Evolutionary conservation across 2,329 filamentous ascomycete species (phyloP), one percentile per base, ranked within the genome.

Genomic region (Allantophomopsis cytisporea): DNA sequence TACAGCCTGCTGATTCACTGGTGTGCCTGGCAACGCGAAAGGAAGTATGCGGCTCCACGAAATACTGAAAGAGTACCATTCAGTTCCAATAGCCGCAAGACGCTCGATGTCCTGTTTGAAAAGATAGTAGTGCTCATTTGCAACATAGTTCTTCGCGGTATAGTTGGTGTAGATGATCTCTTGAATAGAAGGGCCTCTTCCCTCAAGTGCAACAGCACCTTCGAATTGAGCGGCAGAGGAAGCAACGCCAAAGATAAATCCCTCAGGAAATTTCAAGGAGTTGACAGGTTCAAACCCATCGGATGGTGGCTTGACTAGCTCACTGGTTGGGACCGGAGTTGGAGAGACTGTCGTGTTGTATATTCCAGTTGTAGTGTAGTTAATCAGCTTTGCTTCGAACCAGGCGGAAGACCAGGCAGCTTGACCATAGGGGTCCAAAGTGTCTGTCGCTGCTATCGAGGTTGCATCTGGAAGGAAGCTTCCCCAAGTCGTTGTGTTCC

Each of bases 221-320:
- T 64, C 61, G 36, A 63, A 59, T 42, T 64, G 61, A 39, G 62
- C 63, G 0, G 58, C 51, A 5, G 55, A 57, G 15, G 58, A 57
- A 32, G 59, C 61, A 10, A 63, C 48, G 3, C 61, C 61, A 60
- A 60, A 63, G 23, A 56, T 53, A 40, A 66, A 66, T 21, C 58
- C 54, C 4, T 54, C 45, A 1, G 63, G 63, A 3, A 69, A 54
- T 20, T 20, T 20, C 18, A 20, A 20, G 7, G 18, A 20, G 18
- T 20, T 20, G 18, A 20, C 7, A 35, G 67, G 62, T 0, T 58
- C 59, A 40, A 71, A 68, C 42, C 69, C 70, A 37, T 69, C 64
- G 2, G 58, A 51, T 0, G 73, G 72, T 0, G 73, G 73, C 1
- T 73, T 59, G 5, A 76, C 56, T 1, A 78, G 60, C 41, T 76